phyloP scores from a whole-genome alignment of 2,329 filamentous ascomycete species.

The Pseudogymnoascus sp. region DNA sequence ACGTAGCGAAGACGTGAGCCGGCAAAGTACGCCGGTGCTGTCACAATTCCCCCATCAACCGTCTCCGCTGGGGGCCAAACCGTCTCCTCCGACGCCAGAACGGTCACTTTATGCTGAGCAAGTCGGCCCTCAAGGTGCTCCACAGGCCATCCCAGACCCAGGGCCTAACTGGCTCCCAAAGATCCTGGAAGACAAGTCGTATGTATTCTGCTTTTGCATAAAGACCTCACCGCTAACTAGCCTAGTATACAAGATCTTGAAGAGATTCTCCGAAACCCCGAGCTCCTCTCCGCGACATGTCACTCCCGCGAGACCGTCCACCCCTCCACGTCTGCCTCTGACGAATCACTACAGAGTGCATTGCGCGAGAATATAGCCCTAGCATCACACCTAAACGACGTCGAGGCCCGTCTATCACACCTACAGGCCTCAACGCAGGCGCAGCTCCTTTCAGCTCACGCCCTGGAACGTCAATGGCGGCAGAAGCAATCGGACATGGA shows the following conservation, averaged over 20 bases:
- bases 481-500: constrained; percentile 88
- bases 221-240: constrained; percentile 15
- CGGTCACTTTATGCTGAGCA: not conserved
- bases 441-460: constrained; percentile 73
- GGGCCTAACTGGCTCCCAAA: constrained; percentile 73
- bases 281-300: constrained; percentile 67
- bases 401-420: constrained; percentile 50
- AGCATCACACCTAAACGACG: constrained; percentile 53
- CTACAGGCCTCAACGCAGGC: constrained; percentile 69
- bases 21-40: constrained; percentile 51
- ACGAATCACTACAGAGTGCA: constrained; percentile 55
- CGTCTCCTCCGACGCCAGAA: constrained; percentile 15
- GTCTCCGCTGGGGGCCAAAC: constrained; percentile 32
- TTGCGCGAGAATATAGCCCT: constrained; percentile 67
- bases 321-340: constrained; percentile 60
- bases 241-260: constrained; percentile 71
- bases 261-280: constrained; percentile 55
- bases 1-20: constrained; percentile 60
- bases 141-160: constrained; percentile 42
- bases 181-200: constrained; percentile 76
- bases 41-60: not conserved
- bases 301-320: constrained; percentile 61
- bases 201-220: constrained; percentile 30
- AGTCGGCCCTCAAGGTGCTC: constrained; percentile 12
- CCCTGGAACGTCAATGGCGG: constrained; percentile 86